Evolutionary conservation across 305 asterid species (phyloP), one percentile per base, ranked within the genome.

Genomic region (Solanum hybrid): DNA sequence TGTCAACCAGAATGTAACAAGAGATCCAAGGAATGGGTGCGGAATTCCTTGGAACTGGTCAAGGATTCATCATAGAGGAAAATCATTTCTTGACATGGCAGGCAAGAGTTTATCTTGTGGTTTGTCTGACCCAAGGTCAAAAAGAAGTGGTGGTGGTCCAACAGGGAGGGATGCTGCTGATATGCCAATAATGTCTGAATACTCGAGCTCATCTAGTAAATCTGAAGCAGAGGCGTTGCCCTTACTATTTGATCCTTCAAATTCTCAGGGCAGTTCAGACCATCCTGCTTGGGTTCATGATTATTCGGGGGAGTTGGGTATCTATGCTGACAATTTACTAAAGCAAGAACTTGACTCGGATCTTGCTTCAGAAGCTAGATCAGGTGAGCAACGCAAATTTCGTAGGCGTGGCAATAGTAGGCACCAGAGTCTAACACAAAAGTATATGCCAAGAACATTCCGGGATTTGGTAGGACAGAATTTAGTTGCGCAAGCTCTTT

Each of bases 11-110:
- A 91, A 92, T 89, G 91, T 92, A 24, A 90, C 90, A 6, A 92
- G 93, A 90, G 94, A 88, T 88, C 96, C 95, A 10, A 91, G 92
- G 89, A 95, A 97, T 88, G 98, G 98, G 14, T 98, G 99, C 86
- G 98, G 99, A 17, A 95, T 97, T 91, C 99, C 98, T 64, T 98
- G 95, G 95, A 96, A 96, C 88, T 98, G 99, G 99, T 96, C 99
- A 4, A 94, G 96, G 89, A 96, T 98, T 92, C 99, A 96, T 85
- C 88, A 95, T 89, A 91, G 99, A 85, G 99, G 99, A 72, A 97
- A 95, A 92, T 94, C 98, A 20, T 91, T 96, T 91, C 95, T 98
- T 86, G 99, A 97, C 92, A 90, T 92, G 92, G 99, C 99, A 11
- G 99, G 99, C 69, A 93, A 96, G 88, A 96, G 98, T 92, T 94